These are phyloP conservation scores for Nannochloropsis salina DNA, from an alignment of 108 stramenopile species.

Conservation along the genomic window DNA sequence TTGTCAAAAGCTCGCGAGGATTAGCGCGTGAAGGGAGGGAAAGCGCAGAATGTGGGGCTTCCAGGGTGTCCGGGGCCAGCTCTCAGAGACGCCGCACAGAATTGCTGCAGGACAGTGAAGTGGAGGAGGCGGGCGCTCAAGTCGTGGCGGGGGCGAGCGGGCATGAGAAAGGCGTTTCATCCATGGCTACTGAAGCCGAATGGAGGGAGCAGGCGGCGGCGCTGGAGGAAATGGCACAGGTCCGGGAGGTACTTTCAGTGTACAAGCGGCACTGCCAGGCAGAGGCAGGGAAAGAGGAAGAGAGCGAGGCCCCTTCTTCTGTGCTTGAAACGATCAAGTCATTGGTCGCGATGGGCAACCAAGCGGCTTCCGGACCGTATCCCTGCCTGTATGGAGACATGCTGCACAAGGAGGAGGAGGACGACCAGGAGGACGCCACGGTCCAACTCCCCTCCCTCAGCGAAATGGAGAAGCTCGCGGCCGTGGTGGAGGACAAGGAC, in stretches of 20 bases:
- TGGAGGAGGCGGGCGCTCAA: not conserved
- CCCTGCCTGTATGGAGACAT: too few species aligned
- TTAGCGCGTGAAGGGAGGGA: conserved; percentile 21
- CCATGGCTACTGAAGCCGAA: not conserved
- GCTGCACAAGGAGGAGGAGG: not conserved
- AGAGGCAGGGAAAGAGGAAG: not conserved
- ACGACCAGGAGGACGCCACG: not conserved
- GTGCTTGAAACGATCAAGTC: too few species aligned
- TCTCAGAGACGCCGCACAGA: conserved; percentile 24
- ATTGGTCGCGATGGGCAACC: too few species aligned
- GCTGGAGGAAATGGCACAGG: conserved; percentile 34
- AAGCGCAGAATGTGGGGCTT: not conserved
- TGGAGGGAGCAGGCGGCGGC: conserved; percentile 21
- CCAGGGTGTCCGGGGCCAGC: not conserved
- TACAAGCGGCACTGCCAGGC: not conserved
- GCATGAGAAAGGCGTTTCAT: not conserved
- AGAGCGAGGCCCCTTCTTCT: not conserved
- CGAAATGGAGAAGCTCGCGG: not conserved
- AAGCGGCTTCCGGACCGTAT: too few species aligned
- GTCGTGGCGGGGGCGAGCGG: conserved; percentile 18
- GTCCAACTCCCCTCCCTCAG: not conserved
- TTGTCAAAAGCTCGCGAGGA: not conserved
- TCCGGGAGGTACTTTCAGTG: conserved; percentile 22
- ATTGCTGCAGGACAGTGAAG: not conserved
- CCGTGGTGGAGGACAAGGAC: not conserved